phyloP scores from a whole-genome alignment of 176 grass and related monocot species.

The Pharus latifolius region DNA sequence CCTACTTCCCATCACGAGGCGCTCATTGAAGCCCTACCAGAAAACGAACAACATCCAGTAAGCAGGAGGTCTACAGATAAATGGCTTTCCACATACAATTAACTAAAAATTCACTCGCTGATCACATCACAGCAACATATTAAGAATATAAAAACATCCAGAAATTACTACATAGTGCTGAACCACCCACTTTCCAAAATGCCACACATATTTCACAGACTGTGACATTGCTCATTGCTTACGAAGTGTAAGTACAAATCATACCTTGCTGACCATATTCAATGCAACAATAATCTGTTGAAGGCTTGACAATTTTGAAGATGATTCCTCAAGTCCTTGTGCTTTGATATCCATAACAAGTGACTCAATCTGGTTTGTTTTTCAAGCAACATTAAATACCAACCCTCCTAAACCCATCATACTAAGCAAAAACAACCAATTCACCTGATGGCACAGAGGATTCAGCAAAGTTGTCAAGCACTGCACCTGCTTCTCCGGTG shows the following conservation, averaged over 20 bases:
- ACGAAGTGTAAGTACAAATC: not conserved
- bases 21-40: constrained; percentile 83
- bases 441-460: constrained; percentile 83
- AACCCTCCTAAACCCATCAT: not conserved
- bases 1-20: constrained; percentile 62
- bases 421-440: not conserved
- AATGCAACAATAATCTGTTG: constrained; percentile 91
- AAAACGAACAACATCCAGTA: constrained; percentile 9
- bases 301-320: constrained; percentile 32
- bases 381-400: constrained; percentile 18
- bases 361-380: constrained; percentile 51
- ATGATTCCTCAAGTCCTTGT: constrained; percentile 57
- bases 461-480: constrained; percentile 74
- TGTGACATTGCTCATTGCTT: not conserved
- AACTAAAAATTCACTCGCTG: not conserved
- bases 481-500: constrained; percentile 68
- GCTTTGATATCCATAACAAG: constrained; percentile 66
- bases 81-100: not conserved
- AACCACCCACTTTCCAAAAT: not conserved
- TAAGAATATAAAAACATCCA: not conserved
- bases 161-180: not conserved
- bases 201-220: not conserved
- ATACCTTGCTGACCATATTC: constrained; percentile 94
- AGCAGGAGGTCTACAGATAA: constrained; percentile 1
- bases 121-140: not conserved